phyloP scores from a whole-genome alignment of 805 yeast species.

The Hanseniaspora meyeri region DNA sequence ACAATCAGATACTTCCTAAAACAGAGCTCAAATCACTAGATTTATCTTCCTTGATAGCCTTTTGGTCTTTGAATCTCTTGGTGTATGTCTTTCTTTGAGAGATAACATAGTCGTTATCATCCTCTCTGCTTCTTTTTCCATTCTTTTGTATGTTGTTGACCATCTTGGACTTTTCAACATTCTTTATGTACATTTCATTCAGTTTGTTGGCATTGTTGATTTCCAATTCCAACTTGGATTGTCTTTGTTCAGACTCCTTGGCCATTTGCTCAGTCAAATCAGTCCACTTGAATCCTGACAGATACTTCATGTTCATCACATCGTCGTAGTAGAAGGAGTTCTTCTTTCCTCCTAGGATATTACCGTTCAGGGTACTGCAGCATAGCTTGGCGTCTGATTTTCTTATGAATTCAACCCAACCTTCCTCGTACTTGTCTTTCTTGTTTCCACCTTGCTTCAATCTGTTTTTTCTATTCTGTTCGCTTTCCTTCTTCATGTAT shows the following conservation, averaged over 20 bases:
- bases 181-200: conserved; percentile 69
- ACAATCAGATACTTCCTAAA: conserved; percentile 20
- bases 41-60: conserved; percentile 33
- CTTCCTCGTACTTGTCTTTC: conserved; percentile 77
- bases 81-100: conserved; percentile 60
- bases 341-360: conserved; percentile 83
- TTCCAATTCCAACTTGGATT: conserved; percentile 76
- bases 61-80: conserved; percentile 51
- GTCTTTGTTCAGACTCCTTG: conserved; percentile 76
- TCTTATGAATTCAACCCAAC: conserved; percentile 86
- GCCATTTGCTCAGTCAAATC: conserved; percentile 90
- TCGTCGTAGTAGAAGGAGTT: conserved; percentile 88
- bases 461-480: conserved; percentile 48
- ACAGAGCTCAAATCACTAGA: conserved; percentile 34
- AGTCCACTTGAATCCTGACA: conserved; percentile 88
- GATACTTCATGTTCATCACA: conserved; percentile 76
- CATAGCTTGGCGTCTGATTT: conserved; percentile 83
- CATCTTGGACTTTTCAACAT: conserved; percentile 79
- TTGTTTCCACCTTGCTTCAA: conserved; percentile 85
- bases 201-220: conserved; percentile 77
- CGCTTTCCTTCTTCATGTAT: conserved; percentile 76
- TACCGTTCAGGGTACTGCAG: conserved; percentile 75
- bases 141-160: conserved; percentile 49
- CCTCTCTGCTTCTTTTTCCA: conserved; percentile 24
- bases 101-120: conserved; percentile 31